Base-by-base conservation (phyloP, 2,329 filamentous ascomycete species). In the Didymosphaeria variabile region DNA sequence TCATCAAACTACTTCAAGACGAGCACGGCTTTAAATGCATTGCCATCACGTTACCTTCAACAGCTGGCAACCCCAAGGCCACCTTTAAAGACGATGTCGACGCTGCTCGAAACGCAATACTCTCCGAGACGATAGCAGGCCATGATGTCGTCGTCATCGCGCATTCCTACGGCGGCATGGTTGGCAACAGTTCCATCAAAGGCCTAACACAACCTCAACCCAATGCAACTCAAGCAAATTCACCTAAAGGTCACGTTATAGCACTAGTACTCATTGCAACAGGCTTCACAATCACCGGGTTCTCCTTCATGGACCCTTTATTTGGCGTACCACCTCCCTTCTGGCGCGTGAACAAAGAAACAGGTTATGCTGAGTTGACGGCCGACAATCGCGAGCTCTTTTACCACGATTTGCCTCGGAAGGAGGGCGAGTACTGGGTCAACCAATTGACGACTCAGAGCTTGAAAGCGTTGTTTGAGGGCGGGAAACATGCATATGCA, bases 151-250 rank as follows among this genome's bases (percentile, higher is more conserved):
- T 86, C 3, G 72, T 86, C 5, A 67, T 84, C 3, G 79, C 76
- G 1, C 83, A 86, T 69, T 84, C 83, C 0, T 86, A 84, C 58
- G 83, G 83, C 32, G 83, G 83, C 23, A 74, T 80, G 45, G 79
- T 83, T 1, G 82, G 79, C 46, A 75, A 73, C 62, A 84, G 82
- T 62, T 81, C 82, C 2, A 71, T 84, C 66, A 81, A 80, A 61
- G 81, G 77, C 7, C 72, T 85, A 53, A 70, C 81, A 0, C 57
- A 66, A 32, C 13, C 54, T 49, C 17, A 31, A 19, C 15, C 15
- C 29, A 45, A 10, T 3, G 13, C 40, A 5, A 26, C 52, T 13
- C 17, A 45, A 10, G 4, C 6, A 6, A 29, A 29, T 29, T 15
- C 34, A 44, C 7, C 47, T 12, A 34, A 31, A 9, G 66, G 64